Evolutionary conservation across 2,329 filamentous ascomycete genomes (phyloP).

Genomic region (Graphiopsis chlorocephala): DNA sequence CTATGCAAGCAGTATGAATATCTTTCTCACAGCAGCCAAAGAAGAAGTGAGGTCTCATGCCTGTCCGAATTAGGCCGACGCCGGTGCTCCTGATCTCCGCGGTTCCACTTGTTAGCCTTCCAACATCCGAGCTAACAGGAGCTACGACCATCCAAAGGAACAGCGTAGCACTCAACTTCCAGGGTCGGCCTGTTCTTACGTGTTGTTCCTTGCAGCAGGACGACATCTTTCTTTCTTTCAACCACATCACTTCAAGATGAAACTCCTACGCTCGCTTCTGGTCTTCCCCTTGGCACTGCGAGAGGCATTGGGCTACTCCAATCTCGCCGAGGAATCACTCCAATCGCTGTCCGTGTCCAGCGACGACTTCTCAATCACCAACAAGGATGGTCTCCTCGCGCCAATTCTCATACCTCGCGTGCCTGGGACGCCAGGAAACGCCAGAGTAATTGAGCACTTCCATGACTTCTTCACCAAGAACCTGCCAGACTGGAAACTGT

Average conservation of each 20-base stretch:
- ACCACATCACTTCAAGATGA: conserved; percentile 19
- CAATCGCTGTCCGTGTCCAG: conserved; percentile 68
- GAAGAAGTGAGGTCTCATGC: conserved; percentile 12
- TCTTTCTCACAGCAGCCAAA: not conserved
- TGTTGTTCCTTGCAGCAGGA: not conserved
- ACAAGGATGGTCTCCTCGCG: conserved; percentile 70
- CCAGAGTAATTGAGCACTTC: conserved; percentile 74
- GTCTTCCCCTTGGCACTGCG: conserved; percentile 34
- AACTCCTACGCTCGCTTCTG: conserved; percentile 21
- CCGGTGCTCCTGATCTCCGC: not conserved
- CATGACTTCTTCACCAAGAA: conserved; percentile 72
- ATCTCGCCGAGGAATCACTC: conserved; percentile 73
- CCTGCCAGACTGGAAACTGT: conserved; percentile 75
- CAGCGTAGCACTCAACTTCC: not conserved
- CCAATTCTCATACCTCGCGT: conserved; percentile 88
- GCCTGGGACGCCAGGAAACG: conserved; percentile 76
- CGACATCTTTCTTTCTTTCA: not conserved
- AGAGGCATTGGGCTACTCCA: conserved; percentile 49
- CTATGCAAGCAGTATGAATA: conserved; percentile 2
- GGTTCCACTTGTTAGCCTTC: conserved; percentile 7
- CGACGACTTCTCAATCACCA: conserved; percentile 64
- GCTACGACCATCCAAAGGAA: conserved; percentile 7
- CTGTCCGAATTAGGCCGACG: not conserved
- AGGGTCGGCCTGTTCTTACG: not conserved
- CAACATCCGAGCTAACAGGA: not conserved